A percentile compares a stretch with the other conserved stretches of the same genome.
Evolutionary conservation across 306 rosid species (phyloP).

Genomic region (Corylus heterophylla): DNA sequence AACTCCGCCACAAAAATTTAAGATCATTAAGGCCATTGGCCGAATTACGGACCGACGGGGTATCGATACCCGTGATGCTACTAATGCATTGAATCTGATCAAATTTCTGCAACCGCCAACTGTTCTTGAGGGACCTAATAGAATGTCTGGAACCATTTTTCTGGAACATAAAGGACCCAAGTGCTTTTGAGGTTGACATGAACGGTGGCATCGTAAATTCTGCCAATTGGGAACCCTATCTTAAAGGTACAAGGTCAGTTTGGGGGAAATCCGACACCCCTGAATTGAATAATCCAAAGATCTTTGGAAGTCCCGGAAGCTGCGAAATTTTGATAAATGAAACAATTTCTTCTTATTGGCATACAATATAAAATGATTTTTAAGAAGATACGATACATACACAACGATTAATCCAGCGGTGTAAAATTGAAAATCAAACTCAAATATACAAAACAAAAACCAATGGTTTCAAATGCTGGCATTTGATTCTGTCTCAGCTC

Average conservation of each 20-base stretch:
- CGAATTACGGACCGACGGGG: slow-evolving; percentile 26
- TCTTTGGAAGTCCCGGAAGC: not conserved
- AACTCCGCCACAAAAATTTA: slow-evolving; percentile 15
- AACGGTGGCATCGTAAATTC: slow-evolving; percentile 62
- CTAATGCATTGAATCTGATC: slow-evolving; percentile 24
- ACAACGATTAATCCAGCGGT: too few species aligned
- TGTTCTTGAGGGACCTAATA: slow-evolving; percentile 32
- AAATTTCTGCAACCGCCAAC: slow-evolving; percentile 23
- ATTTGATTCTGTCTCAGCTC: too few species aligned
- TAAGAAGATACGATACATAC: too few species aligned
- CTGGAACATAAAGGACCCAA: slow-evolving; percentile 48
- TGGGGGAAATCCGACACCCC: too few species aligned
- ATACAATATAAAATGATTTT: too few species aligned
- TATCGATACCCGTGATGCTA: slow-evolving; percentile 2
- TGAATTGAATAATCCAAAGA: not conserved
- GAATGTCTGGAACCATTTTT: slow-evolving; percentile 37
- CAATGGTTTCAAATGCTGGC: too few species aligned
- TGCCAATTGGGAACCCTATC: slow-evolving; percentile 21
- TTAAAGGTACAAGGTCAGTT: too few species aligned
- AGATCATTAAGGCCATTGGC: slow-evolving; percentile 1
- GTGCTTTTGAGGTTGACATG: slow-evolving; percentile 56
- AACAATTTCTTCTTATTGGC: too few species aligned
- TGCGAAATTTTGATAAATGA: too few species aligned
- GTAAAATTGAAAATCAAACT: too few species aligned
- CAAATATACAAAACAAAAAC: too few species aligned